These are phyloP conservation scores for Salix brachista DNA, from an alignment of 345 rosid species.

Conservation along the genomic window DNA sequence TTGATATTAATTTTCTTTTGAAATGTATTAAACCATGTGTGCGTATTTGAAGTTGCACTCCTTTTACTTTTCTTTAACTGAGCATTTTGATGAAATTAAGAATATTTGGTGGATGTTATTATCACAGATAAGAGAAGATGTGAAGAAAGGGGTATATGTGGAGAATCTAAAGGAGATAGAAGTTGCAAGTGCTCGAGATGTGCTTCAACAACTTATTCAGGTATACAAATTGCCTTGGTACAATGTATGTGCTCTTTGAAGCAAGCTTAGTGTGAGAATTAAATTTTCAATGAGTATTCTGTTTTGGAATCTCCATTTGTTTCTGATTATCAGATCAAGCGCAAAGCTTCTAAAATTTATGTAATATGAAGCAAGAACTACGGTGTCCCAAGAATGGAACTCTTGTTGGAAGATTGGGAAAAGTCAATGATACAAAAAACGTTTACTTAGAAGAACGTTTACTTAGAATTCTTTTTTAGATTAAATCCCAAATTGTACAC, in stretches of 20 bases:
- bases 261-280: neutral
- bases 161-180: constrained; percentile 92
- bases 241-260: constrained; percentile 5
- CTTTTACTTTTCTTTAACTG: neutral
- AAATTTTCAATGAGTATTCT: neutral
- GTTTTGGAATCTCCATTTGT: neutral
- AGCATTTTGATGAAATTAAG: neutral
- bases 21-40: neutral
- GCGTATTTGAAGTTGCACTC: neutral
- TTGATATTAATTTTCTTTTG: neutral
- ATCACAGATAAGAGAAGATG: constrained; percentile 85
- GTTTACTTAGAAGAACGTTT: neutral
- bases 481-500: neutral
- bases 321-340: neutral
- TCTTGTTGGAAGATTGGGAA: neutral
- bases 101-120: neutral
- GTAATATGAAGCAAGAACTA: neutral
- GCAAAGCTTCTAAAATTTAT: neutral
- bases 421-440: neutral
- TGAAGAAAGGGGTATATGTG: constrained; percentile 85
- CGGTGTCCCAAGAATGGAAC: neutral
- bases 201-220: constrained; percentile 82
- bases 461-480: neutral
- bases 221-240: constrained; percentile 22
- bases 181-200: constrained; percentile 84